Conservation (phyloP, 192 early-diverging fungal genomes). For the Chytriomyces hyalinus region DNA sequence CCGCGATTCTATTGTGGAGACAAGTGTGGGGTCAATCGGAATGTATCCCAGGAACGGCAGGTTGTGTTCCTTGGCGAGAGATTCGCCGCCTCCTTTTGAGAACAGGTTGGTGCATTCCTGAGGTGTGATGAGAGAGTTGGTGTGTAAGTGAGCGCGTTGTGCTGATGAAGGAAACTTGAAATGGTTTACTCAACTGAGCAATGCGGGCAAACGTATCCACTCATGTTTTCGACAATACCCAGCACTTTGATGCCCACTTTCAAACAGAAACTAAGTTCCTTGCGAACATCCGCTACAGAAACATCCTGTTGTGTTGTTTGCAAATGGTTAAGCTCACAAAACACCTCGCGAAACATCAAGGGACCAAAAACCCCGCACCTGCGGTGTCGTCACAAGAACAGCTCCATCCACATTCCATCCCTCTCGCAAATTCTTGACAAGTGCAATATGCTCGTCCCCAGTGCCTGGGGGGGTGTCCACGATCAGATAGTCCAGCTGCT, state of each 20-base stretch:
- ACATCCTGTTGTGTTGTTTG: conserved; percentile 38
- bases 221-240: conserved; percentile 97
- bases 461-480: conserved; percentile 97
- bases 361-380: conserved; percentile 38
- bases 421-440: conserved; percentile 71
- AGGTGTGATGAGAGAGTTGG: background rate
- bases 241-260: conserved; percentile 89
- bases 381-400: conserved; percentile 93
- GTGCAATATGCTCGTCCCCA: conserved; percentile 93
- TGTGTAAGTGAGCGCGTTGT: background rate
- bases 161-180: conserved; percentile 3
- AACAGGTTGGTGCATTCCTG: conserved; percentile 60
- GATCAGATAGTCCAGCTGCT: conserved; percentile 80
- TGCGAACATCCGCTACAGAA: conserved; percentile 82
- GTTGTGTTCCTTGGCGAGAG: conserved; percentile 44
- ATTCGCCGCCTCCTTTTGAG: conserved; percentile 59
- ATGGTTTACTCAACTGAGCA: conserved; percentile 60
- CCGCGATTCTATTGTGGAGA: conserved; percentile 48
- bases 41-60: conserved; percentile 55
- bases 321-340: conserved; percentile 1
- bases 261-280: conserved; percentile 95
- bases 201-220: conserved; percentile 92
- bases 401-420: conserved; percentile 83
- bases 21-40: conserved; percentile 57
- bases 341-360: conserved; percentile 1